These are phyloP conservation scores for Tylopilus felleus DNA, from an alignment of 768 basidiomycete species.

Conservation along the genomic window DNA sequence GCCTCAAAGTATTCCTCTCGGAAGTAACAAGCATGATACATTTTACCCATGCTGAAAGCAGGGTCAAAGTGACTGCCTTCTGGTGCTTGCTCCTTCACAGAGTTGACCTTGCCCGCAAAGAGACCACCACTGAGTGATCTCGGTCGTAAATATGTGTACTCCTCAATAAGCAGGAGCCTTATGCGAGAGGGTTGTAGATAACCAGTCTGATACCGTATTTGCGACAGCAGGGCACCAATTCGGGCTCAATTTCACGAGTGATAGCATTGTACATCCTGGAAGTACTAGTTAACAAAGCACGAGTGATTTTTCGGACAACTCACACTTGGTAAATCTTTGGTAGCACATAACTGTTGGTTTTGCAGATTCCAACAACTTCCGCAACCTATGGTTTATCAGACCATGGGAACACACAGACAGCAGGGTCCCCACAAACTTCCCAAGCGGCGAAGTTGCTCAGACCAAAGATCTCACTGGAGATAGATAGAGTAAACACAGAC, in stretches of 20 bases:
- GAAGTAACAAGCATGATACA: slow-evolving; percentile 47
- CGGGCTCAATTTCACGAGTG: slow-evolving; percentile 45
- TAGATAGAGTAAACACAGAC: neutral
- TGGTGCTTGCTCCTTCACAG: slow-evolving; percentile 28
- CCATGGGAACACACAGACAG: neutral
- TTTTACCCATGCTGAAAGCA: slow-evolving; percentile 34
- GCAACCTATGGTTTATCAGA: slow-evolving; percentile 39
- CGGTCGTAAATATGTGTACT: neutral
- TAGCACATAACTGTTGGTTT: slow-evolving; percentile 48
- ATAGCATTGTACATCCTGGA: slow-evolving; percentile 46
- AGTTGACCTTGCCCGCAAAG: slow-evolving; percentile 46
- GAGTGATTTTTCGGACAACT: slow-evolving; percentile 11
- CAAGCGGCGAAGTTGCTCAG: slow-evolving; percentile 58
- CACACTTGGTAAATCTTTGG: slow-evolving; percentile 58
- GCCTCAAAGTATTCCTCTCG: slow-evolving; percentile 42
- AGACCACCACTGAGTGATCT: slow-evolving; percentile 4
- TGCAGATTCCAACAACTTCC: slow-evolving; percentile 57
- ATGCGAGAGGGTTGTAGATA: slow-evolving; percentile 55
- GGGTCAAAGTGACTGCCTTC: slow-evolving; percentile 43
- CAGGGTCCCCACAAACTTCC: slow-evolving; percentile 38
- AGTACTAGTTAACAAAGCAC: neutral
- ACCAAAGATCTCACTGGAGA: slow-evolving; percentile 51
- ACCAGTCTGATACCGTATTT: slow-evolving; percentile 57
- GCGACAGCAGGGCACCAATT: slow-evolving; percentile 54
- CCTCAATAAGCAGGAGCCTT: slow-evolving; percentile 4